Conservation (phyloP, 371 early-diverging fungal species). For the Furculomyces boomerangus region DNA sequence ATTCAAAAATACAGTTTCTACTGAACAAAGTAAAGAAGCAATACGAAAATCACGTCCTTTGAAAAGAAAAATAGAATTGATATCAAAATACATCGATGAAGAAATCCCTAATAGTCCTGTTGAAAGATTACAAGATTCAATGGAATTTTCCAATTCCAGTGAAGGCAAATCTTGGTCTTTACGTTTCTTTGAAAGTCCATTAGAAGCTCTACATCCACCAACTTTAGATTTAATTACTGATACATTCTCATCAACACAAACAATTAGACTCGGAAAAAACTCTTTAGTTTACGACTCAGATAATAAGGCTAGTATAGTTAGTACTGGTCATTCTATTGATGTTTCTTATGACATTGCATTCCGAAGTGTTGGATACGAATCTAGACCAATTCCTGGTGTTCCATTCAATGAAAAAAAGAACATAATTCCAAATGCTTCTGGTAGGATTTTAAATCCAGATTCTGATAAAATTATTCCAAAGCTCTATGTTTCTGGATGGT, state of each 20-base stretch:
- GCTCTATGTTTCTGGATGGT: constrained; percentile 82
- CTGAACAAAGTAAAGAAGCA: constrained; percentile 11
- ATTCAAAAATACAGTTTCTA: constrained; percentile 26
- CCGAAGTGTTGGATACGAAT: constrained; percentile 76
- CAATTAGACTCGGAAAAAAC: constrained; percentile 48
- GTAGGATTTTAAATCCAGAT: constrained; percentile 38
- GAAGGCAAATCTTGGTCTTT: constrained; percentile 43
- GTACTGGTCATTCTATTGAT: constrained; percentile 34
- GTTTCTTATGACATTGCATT: constrained; percentile 42
- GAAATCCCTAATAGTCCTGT: neutral
- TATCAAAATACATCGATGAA: constrained; percentile 32
- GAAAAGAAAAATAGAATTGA: constrained; percentile 54
- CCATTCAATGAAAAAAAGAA: constrained; percentile 57
- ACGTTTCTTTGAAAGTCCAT: constrained; percentile 55
- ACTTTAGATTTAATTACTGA: too few species aligned
- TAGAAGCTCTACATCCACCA: neutral
- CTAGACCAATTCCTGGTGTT: constrained; percentile 41
- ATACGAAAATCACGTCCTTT: constrained; percentile 40
- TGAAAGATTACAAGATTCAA: neutral
- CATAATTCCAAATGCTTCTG: constrained; percentile 56
- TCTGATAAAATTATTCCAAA: constrained; percentile 26
- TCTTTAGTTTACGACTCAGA: constrained; percentile 37
- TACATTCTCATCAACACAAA: constrained; percentile 5
- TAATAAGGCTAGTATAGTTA: constrained; percentile 27
- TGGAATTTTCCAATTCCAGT: neutral